Base-by-base conservation (phyloP, 257 asterid genomes). In the Primulina tabacum region DNA sequence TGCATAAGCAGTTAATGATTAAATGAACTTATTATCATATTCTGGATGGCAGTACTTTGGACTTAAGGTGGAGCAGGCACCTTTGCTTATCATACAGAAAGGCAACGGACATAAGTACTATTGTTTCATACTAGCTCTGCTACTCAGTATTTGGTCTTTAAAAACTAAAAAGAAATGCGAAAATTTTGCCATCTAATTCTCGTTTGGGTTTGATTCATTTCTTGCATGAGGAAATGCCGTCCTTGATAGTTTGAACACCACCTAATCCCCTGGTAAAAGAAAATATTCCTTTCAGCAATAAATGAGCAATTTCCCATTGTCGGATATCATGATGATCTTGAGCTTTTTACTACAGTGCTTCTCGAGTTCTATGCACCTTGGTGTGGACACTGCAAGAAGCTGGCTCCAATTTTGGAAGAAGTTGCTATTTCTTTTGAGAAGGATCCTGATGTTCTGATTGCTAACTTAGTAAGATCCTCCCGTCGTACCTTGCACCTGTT, bases 381-480 rank as follows among this genome's bases (percentile, higher is more conserved):
- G 94, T 89, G 97, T 64, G 93, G 94, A 70, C 96, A 89, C 84
- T 87, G 97, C 92, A 72, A 88, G 82, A 56, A 77, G 52, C 79
- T 92, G 63, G 96, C 95, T 58, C 97, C 96, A 38, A 87, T 83
- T 72, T 76, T 89, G 88, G 97, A 89, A 32, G 96, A 87, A 82
- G 92, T 92, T 38, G 96, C 97, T 34, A 34, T 77, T 75, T 82
- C 87, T 53, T 92, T 76, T 71, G 70, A 83, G 67, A 75, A 79
- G 2, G 88, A 89, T 66, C 84, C 88, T 6, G 81, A 79, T 78
- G 82, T 89, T 73, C 0, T 89, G 35, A 92, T 92, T 70, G 90
- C 94, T 3, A 92, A 89, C 80, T 78, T 86, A 61, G 97, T 90
- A 81, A 76, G 56, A 14, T 50, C 11, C 1, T 35, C 56, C 18